Evolutionary conservation across 441 rosid genomes (phyloP).

Genomic region (Gossypium davidsonii): DNA sequence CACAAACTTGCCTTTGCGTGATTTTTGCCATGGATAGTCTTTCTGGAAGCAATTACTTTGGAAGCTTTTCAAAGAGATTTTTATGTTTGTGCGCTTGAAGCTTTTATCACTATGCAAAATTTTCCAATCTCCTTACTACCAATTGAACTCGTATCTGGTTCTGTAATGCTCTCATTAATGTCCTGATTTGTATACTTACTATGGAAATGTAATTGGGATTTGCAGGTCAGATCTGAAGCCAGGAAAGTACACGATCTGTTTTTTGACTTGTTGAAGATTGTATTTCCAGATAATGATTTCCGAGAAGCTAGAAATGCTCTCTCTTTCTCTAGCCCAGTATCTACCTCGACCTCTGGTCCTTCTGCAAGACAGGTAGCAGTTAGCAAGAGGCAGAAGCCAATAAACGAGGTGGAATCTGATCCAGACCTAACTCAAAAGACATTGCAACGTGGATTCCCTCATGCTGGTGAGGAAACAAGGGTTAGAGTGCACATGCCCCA

Average conservation of each 20-base stretch:
- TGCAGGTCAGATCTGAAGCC: slow-evolving; percentile 93
- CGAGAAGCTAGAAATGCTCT: slow-evolving; percentile 73
- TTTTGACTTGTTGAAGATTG: slow-evolving; percentile 88
- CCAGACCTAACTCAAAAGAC: slow-evolving; percentile 47
- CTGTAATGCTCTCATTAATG: not conserved
- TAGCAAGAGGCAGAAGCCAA: slow-evolving; percentile 58
- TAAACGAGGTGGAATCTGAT: slow-evolving; percentile 62
- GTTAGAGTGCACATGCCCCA: slow-evolving; percentile 56
- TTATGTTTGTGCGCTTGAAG: not conserved
- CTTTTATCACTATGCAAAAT: slow-evolving; percentile 3
- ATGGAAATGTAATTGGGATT: slow-evolving; percentile 6
- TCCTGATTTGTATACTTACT: not conserved
- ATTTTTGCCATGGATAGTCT: not conserved
- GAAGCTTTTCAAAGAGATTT: not conserved
- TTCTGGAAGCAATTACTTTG: slow-evolving; percentile 7
- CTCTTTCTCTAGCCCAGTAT: slow-evolving; percentile 51
- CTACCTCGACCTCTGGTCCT: slow-evolving; percentile 43
- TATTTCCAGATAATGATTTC: slow-evolving; percentile 87
- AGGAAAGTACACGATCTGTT: slow-evolving; percentile 95
- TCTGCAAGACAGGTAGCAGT: slow-evolving; percentile 45
- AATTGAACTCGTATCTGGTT: not conserved
- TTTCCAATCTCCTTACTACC: not conserved
- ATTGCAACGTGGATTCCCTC: slow-evolving; percentile 40
- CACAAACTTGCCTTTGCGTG: not conserved
- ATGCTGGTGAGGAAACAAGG: slow-evolving; percentile 54